Evolutionary conservation across 2,329 filamentous ascomycete genomes (phyloP).

Genomic region (Penicillium sclerotiorum): DNA sequence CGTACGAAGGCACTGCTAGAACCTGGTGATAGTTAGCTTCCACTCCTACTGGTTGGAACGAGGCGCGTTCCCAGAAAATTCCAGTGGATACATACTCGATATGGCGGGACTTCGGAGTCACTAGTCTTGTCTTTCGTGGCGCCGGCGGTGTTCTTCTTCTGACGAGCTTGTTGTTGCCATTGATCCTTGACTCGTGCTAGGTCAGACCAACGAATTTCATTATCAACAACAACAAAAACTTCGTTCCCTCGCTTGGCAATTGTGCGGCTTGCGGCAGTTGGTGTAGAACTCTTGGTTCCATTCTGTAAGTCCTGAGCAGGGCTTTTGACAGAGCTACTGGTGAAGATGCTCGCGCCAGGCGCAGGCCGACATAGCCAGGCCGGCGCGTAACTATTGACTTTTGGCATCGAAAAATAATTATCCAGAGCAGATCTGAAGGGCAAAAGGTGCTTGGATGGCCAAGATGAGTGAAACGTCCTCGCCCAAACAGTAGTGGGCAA

Average conservation of each 20-base stretch:
- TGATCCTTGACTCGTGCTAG: constrained; percentile 74
- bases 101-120: constrained; percentile 39
- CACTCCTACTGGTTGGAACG: no score
- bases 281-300: constrained; percentile 24
- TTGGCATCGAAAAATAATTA: constrained; percentile 66
- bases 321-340: constrained; percentile 51
- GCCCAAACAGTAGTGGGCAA: constrained; percentile 2
- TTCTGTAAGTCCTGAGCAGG: constrained; percentile 29
- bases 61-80: no score
- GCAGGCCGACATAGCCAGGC: constrained; percentile 80
- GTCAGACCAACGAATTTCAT: constrained; percentile 90
- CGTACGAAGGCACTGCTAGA: constrained; percentile 75
- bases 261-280: constrained; percentile 55
- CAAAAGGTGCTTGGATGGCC: no score
- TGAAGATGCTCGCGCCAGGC: constrained; percentile 78
- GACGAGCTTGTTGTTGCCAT: constrained; percentile 46
- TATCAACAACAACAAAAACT: constrained; percentile 84
- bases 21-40: constrained; percentile 51
- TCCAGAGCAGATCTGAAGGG: not conserved
- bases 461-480: constrained; percentile 12
- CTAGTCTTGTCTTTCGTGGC: constrained; percentile 25
- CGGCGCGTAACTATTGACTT: constrained; percentile 81
- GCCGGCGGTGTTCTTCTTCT: constrained; percentile 30
- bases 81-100: constrained; percentile 30
- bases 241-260: constrained; percentile 84